Evolutionary conservation across 306 rosid species (phyloP).

Genomic region (Medicago lupulina): DNA sequence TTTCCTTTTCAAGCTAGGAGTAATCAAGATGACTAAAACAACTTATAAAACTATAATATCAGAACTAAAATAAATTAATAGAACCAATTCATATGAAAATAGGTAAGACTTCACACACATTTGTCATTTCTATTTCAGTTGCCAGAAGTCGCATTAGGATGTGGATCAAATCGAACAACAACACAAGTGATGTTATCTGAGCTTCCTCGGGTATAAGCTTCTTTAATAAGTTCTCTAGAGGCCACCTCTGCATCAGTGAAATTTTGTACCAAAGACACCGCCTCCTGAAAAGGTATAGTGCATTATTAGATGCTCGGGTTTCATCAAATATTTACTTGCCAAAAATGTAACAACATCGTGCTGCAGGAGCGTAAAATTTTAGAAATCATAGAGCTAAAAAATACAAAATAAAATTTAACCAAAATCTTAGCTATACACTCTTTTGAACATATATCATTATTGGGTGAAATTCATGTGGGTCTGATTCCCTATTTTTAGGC

Average conservation of each 20-base stretch:
- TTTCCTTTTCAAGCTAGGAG: conserved; percentile 24
- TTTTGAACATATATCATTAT: background rate
- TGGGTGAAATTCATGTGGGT: background rate
- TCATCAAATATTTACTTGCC: background rate
- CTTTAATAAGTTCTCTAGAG: conserved; percentile 71
- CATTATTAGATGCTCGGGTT: conserved; percentile 33
- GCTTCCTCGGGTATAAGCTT: conserved; percentile 83
- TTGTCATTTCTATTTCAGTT: conserved; percentile 33
- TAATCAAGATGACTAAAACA: conserved; percentile 24
- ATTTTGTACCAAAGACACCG: conserved; percentile 73
- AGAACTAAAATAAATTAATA: conserved; percentile 8
- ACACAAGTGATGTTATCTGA: conserved; percentile 90
- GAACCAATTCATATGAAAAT: conserved; percentile 5
- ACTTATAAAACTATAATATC: conserved; percentile 44
- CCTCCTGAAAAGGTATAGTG: conserved; percentile 60
- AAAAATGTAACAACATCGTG: background rate
- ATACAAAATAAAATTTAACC: no score
- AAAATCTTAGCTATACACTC: background rate
- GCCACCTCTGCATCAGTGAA: conserved; percentile 80
- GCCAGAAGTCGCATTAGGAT: conserved; percentile 49
- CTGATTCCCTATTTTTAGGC: background rate
- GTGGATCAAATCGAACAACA: conserved; percentile 75
- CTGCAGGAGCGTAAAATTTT: no score
- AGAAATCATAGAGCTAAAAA: no score
- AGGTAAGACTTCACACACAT: conserved; percentile 25